Base-by-base conservation (phyloP, 768 basidiomycete genomes). In the Phaeolepiota aurea region DNA sequence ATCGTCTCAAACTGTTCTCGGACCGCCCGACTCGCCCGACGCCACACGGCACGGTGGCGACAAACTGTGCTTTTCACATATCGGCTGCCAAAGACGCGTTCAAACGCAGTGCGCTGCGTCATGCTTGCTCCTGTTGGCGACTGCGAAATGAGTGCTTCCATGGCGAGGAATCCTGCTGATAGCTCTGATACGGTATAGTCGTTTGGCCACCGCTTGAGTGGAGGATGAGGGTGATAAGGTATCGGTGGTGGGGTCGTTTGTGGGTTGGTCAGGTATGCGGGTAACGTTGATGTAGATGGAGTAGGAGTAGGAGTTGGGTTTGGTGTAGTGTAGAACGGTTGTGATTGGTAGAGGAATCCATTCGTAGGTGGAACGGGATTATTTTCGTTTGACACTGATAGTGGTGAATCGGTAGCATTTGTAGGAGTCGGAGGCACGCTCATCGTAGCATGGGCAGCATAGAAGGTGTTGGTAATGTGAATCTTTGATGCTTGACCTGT, bases 31-130 rank as follows among this genome's bases (percentile, higher is more conserved):
- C 68, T 68, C 2, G 82, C 79, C 45, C 74, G 71, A 42, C 74
- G 65, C 72, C 82, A 83, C 32, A 81, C 72, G 0, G 75, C 76
- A n/a, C 79, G 69, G 49, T 82, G 81, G 10, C 81, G 71, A 54
- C 81, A 82, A 12, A 84, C 77, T 0, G 82, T 84, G 51, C 76
- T 78, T 58, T 84, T 84, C 22, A 84, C 79, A 51, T 84, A 84
- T 20, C 79, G 68, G 48, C 72, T 76, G 22, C 77, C 76, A 55
- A 85, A 85, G 28, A 82, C 75, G 32, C 76, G 75, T 54, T 82
- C 78, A 43, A 84, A 84, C 4, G 81, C 79, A 1, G 62, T 61
- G n/a, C 73, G 74, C 49, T 83, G 82, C 2, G 78, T 82, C 49
- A 76, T 64, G 23, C 63, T 61, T 10, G 70, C 61, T 30, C 61